These are phyloP conservation scores for Cercospora sojina DNA, from an alignment of 2,329 filamentous ascomycete genomes.

Conservation along the genomic window DNA sequence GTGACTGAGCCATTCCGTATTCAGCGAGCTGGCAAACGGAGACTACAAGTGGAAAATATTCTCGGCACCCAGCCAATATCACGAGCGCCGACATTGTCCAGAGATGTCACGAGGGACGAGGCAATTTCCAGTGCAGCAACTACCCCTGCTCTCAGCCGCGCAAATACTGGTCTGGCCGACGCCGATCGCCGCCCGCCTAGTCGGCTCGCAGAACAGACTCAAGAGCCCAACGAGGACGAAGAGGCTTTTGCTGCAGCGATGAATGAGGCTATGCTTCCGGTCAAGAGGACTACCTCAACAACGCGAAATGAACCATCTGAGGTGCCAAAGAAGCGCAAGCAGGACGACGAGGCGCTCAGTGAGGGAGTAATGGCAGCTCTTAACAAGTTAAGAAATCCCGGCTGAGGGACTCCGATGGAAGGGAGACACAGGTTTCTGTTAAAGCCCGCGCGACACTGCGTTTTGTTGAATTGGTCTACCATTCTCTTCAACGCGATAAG, in stretches of 20 bases:
- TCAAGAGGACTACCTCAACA: background rate
- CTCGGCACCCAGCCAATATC: slow-evolving; percentile 30
- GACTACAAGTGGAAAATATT: slow-evolving; percentile 41
- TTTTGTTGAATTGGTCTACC: background rate
- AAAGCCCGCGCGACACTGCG: background rate
- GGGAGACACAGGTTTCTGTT: background rate
- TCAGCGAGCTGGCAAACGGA: slow-evolving; percentile 64
- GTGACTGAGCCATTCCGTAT: slow-evolving; percentile 83
- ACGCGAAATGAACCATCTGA: slow-evolving; percentile 1
- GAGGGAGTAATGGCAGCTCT: slow-evolving; percentile 61
- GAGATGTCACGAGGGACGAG: slow-evolving; percentile 32
- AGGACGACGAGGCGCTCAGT: slow-evolving; percentile 49
- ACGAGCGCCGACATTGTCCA: slow-evolving; percentile 28
- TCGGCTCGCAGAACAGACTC: slow-evolving; percentile 34
- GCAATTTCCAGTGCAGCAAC: slow-evolving; percentile 9
- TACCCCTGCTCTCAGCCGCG: slow-evolving; percentile 14
- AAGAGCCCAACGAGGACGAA: slow-evolving; percentile 44
- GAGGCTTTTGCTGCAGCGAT: slow-evolving; percentile 43
- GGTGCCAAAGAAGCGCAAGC: slow-evolving; percentile 39
- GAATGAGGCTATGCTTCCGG: slow-evolving; percentile 24
- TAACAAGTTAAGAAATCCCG: slow-evolving; percentile 51
- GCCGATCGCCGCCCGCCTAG: slow-evolving; percentile 41
- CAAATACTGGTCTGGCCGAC: slow-evolving; percentile 36
- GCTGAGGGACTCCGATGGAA: slow-evolving; percentile 1
- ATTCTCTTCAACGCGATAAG: background rate